A percentile compares a stretch with the other conserved stretches of the same genome.
Conservation (phyloP, 163 green algal species). For the Volvox carteri region DNA sequence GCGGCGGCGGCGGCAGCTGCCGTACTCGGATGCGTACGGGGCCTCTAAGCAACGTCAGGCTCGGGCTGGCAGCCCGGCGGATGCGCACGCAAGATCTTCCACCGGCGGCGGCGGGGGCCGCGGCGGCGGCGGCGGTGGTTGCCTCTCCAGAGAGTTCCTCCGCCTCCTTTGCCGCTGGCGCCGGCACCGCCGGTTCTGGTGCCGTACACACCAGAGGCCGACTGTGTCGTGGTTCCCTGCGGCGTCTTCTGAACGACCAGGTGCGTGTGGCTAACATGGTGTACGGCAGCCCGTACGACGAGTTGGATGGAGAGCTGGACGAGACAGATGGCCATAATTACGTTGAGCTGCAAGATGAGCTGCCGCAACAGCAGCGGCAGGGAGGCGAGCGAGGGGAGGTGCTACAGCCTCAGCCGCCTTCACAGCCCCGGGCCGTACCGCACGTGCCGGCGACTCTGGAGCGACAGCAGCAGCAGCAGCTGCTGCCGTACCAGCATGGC, state of each 20-base stretch:
- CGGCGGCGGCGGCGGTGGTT: not conserved
- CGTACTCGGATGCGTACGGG: not conserved
- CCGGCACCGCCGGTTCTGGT: not conserved
- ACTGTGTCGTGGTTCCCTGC: not conserved
- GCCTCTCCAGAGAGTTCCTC: not conserved
- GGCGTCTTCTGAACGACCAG: slow-evolving; percentile 24
- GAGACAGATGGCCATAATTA: too few relatives aligned
- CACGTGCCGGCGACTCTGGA: not conserved
- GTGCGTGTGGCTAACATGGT: not conserved
- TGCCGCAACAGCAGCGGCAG: not conserved
- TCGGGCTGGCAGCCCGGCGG: not conserved
- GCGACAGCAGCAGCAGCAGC: not conserved
- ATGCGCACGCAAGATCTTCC: not conserved
- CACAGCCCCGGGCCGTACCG: not conserved
- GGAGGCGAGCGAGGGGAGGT: not conserved
- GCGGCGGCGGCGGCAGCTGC: not conserved
- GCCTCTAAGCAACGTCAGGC: not conserved
- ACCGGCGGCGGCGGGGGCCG: not conserved
- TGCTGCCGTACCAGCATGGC: not conserved
- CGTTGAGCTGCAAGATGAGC: not conserved
- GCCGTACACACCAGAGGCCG: not conserved
- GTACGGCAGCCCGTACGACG: not conserved
- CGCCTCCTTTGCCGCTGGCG: not conserved
- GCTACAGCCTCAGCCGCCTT: not conserved
- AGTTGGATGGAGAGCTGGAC: not conserved